Conservation (phyloP, 164 flowering plant genomes). For the Santalum album region DNA sequence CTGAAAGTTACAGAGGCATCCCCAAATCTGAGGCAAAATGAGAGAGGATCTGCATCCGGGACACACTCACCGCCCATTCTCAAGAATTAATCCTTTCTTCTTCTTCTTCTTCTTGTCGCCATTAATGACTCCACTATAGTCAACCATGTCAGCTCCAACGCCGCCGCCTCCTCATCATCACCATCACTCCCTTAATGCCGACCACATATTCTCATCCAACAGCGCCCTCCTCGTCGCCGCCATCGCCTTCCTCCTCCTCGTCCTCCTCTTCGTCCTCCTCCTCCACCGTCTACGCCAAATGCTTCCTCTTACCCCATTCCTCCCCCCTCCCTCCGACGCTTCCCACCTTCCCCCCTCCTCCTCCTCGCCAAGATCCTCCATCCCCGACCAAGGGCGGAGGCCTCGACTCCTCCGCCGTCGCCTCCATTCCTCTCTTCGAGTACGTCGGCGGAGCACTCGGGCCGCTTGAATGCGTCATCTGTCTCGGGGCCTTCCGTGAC, state of each 20-base stretch:
- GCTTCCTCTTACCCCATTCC: constrained; percentile 40
- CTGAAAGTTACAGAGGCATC: no score
- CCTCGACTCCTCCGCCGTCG: constrained; percentile 15
- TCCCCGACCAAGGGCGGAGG: constrained; percentile 18
- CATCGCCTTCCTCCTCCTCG: constrained; percentile 33
- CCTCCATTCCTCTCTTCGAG: constrained; percentile 19
- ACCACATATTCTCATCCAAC: constrained; percentile 13
- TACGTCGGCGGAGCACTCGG: constrained; percentile 16
- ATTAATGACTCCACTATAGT: no score
- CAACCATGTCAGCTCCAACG: constrained; percentile 6
- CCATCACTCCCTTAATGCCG: background rate
- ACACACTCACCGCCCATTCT: no score
- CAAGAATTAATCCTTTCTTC: no score
- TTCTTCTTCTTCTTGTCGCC: no score
- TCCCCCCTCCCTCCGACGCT: constrained; percentile 14
- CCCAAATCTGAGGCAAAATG: no score
- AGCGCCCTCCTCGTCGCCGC: constrained; percentile 43
- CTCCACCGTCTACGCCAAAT: constrained; percentile 49
- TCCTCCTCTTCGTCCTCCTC: constrained; percentile 41
- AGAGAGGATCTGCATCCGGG: no score
- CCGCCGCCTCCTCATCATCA: background rate
- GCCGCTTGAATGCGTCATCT: constrained; percentile 17
- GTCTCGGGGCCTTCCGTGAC: constrained; percentile 18
- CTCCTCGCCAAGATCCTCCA: background rate
- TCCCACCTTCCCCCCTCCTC: constrained; percentile 16